Conservation (phyloP, 1,284 basidiomycete species). For the Lentinus polychrous region DNA sequence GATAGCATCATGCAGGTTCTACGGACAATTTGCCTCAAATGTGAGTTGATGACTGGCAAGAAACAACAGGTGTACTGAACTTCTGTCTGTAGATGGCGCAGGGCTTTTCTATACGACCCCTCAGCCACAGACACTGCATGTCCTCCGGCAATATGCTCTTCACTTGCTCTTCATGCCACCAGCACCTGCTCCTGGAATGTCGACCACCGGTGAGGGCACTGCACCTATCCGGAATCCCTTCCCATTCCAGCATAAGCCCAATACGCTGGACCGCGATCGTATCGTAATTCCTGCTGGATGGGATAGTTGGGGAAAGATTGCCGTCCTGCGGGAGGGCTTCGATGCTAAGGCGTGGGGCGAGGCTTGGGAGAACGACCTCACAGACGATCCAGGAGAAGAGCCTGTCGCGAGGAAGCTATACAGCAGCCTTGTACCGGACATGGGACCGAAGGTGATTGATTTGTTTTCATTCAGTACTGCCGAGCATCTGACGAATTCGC, state of each 20-base stretch:
- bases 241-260: conserved; percentile 82
- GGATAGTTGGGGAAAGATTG: conserved; percentile 98
- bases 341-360: conserved; percentile 77
- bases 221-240: conserved; percentile 70
- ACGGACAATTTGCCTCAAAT: conserved; percentile 87
- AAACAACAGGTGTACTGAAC: background rate
- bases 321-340: conserved; percentile 86
- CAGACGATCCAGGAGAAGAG: conserved; percentile 32
- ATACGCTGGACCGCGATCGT: conserved; percentile 87
- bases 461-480: background rate
- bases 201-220: conserved; percentile 37
- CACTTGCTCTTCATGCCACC: conserved; percentile 82
- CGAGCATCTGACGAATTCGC: background rate
- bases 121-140: conserved; percentile 71
- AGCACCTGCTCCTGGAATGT: conserved; percentile 49
- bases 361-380: conserved; percentile 74
- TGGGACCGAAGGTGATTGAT: conserved; percentile 54
- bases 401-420: conserved; percentile 54
- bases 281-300: conserved; percentile 93
- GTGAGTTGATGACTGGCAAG: conserved; percentile 43
- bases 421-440: conserved; percentile 59
- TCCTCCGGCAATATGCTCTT: conserved; percentile 81
- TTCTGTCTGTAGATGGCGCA: conserved; percentile 67
- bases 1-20: conserved; percentile 95
- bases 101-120: conserved; percentile 88